Conservation (phyloP, 352 stramenopile genomes). For the Globisporangium heterothallicum region DNA sequence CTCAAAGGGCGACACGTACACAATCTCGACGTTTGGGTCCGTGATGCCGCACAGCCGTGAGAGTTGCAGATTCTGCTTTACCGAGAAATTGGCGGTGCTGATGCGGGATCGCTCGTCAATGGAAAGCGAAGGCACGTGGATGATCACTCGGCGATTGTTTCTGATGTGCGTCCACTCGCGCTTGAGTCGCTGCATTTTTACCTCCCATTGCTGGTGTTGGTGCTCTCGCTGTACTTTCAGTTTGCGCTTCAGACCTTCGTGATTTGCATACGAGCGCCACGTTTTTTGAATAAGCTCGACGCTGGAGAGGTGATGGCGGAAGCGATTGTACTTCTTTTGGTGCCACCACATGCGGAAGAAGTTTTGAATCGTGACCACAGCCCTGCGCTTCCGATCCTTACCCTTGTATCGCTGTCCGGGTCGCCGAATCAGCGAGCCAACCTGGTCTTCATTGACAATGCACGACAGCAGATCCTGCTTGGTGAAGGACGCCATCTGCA, state of each 20-base stretch:
- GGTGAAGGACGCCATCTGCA: slow-evolving; percentile 44
- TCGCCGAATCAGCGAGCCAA: slow-evolving; percentile 51
- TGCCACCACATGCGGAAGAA: slow-evolving; percentile 59
- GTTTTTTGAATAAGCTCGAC: slow-evolving; percentile 54
- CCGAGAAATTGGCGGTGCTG: slow-evolving; percentile 53
- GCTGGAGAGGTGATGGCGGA: slow-evolving; percentile 31
- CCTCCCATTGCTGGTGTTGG: slow-evolving; percentile 37
- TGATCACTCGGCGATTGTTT: slow-evolving; percentile 44
- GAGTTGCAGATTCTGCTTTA: slow-evolving; percentile 83
- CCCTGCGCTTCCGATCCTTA: slow-evolving; percentile 54
- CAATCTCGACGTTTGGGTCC: slow-evolving; percentile 74
- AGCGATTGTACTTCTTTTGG: slow-evolving; percentile 37
- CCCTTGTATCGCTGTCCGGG: slow-evolving; percentile 79
- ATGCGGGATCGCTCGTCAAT: slow-evolving; percentile 64
- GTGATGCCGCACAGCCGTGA: slow-evolving; percentile 60
- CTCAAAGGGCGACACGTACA: slow-evolving; percentile 86
- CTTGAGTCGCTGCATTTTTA: slow-evolving; percentile 39
- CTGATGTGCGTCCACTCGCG: slow-evolving; percentile 52
- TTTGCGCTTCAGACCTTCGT: slow-evolving; percentile 32
- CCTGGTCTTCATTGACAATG: slow-evolving; percentile 86
- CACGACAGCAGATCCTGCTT: slow-evolving; percentile 67
- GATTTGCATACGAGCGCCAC: slow-evolving; percentile 47
- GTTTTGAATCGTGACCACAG: slow-evolving; percentile 66
- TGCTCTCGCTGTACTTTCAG: slow-evolving; percentile 31
- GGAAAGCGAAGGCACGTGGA: slow-evolving; percentile 83